Base-by-base conservation (phyloP, 2,329 filamentous ascomycete genomes). In the Amylocarpus encephaloides region DNA sequence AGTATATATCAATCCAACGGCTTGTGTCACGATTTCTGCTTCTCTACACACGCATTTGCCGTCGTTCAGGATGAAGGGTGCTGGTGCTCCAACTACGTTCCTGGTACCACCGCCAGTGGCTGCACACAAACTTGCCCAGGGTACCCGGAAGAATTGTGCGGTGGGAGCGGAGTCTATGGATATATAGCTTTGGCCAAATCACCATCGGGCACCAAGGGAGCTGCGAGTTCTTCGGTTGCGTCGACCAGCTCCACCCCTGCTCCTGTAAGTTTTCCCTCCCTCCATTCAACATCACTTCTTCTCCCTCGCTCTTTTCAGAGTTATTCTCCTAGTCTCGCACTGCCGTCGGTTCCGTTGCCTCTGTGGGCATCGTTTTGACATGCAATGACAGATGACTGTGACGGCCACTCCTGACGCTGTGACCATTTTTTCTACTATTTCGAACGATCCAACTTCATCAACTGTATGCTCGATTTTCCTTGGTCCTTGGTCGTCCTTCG, bases 21-120 rank as follows among this genome's bases (percentile, higher is more conserved):
- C 29, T 74, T 82, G 11, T 92, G 87, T 64, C 69, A 73, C 44
- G 70, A 78, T 43, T 74, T 74, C 43, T 92, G 87, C 68, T 60
- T 67, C 22, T 61, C 64, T 16, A 58, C 72, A 13, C 86, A 74
- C 56, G 85, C 86, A 35, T 87, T 83, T 54, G 85, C 84, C 56
- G 72, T 92, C 43, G 71, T 90, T 1, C 77, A 88, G 59, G 74
- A 68, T 13, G 71, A 79, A 30, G 67, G 74, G 46, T 92, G 87
- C 64, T 92, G 85, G 85, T 92, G 87, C 65, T 83, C 84, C 34
- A 77, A 89, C 64, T 82, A 82, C 60, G 73, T 74, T 2, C 87
- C 87, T 7, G 71, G 71, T 44, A 56, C 69, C 30, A 65, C 30
- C 65, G 72, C 45, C 18, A 66, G 68, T 32, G 59, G 75, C 18